Conservation (phyloP, 2,329 filamentous ascomycete species). For the Dactylellina haptotyla region DNA sequence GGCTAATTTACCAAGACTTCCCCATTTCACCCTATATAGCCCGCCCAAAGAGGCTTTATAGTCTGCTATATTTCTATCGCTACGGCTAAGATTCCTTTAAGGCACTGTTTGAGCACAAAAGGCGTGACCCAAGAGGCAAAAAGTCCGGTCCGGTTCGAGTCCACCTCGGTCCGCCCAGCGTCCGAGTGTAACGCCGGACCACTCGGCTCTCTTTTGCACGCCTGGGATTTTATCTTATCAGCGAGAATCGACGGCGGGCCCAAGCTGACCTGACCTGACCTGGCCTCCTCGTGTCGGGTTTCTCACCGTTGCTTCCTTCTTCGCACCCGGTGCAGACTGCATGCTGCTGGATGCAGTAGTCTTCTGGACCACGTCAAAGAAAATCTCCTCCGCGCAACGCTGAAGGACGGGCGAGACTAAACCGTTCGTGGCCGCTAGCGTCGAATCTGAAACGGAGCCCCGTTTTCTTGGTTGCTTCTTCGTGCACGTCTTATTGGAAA, state of each 20-base stretch:
- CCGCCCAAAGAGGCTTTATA: no score
- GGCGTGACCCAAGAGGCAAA: no score
- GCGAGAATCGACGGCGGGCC: slow-evolving; percentile 16
- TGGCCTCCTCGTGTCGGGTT: slow-evolving; percentile 13
- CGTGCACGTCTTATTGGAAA: slow-evolving; percentile 14
- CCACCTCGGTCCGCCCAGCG: no score
- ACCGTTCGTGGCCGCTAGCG: slow-evolving; percentile 41
- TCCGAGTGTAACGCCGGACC: no score
- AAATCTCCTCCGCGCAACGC: slow-evolving; percentile 36
- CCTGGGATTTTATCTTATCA: slow-evolving; percentile 39
- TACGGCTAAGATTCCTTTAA: no score
- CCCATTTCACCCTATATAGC: no score
- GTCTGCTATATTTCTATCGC: no score
- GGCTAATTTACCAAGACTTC: background rate
- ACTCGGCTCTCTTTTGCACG: no score
- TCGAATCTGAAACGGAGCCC: slow-evolving; percentile 52
- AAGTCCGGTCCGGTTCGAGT: no score
- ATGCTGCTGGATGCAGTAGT: slow-evolving; percentile 43
- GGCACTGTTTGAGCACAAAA: no score
- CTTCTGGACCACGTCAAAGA: slow-evolving; percentile 51
- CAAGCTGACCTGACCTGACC: background rate
- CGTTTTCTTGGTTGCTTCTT: slow-evolving; percentile 42
- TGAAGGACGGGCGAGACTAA: slow-evolving; percentile 33
- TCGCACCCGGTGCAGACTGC: slow-evolving; percentile 23
- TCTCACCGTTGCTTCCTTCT: slow-evolving; percentile 51